Evolutionary conservation across 805 yeast genomes (phyloP).

Genomic region (Metschnikowia aberdeeniae): DNA sequence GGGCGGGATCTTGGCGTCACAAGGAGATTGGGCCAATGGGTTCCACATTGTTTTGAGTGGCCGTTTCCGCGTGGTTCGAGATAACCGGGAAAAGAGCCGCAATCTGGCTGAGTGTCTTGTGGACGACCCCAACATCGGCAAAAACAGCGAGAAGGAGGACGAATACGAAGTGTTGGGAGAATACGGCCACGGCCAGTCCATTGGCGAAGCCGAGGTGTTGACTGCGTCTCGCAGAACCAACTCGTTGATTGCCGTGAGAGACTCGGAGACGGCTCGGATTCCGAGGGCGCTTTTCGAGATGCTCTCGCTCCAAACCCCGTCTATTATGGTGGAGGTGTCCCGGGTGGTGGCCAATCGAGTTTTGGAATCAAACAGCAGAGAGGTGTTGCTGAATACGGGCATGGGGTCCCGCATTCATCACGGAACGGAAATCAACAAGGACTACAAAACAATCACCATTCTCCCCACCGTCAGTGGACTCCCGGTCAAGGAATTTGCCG

Average conservation of each 20-base stretch:
- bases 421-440: conserved; percentile 30
- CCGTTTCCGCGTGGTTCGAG: conserved; percentile 62
- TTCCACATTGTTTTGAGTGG: conserved; percentile 88
- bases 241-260: conserved; percentile 82
- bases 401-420: not conserved
- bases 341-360: conserved; percentile 72
- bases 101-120: conserved; percentile 10
- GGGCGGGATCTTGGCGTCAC: conserved; percentile 72
- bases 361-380: conserved; percentile 16
- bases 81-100: conserved; percentile 15
- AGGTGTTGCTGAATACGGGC: conserved; percentile 26
- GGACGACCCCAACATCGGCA: conserved; percentile 19
- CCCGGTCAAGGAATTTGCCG: conserved; percentile 87
- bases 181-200: conserved; percentile 88
- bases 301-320: conserved; percentile 78
- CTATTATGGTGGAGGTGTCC: conserved; percentile 85
- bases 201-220: conserved; percentile 93
- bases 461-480: conserved; percentile 75
- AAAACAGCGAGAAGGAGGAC: conserved; percentile 13
- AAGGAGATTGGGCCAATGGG: conserved; percentile 87
- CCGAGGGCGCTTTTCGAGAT: conserved; percentile 88
- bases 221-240: conserved; percentile 69
- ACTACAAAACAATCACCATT: conserved; percentile 79
- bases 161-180: conserved; percentile 55
- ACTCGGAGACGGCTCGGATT: conserved; percentile 88